A percentile compares a stretch with the other conserved stretches of the same genome.
Evolutionary conservation across 1,284 basidiomycete species (phyloP).

Genomic region (Apiotrichum veenhuisii): DNA sequence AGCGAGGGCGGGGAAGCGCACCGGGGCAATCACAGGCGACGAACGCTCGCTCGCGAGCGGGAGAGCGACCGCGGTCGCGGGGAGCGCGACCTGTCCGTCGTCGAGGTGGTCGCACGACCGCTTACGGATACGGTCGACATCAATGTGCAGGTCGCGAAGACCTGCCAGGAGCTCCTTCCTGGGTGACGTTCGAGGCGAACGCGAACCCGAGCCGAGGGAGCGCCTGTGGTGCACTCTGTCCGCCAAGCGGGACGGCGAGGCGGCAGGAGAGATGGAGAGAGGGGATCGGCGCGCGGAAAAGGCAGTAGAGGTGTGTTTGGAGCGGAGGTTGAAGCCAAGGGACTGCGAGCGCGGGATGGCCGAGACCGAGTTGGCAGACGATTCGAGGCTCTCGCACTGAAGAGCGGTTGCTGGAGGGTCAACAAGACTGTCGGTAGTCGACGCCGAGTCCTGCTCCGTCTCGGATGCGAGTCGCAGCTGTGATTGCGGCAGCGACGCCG

Average conservation of each 20-base stretch:
- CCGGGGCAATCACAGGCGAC: not conserved
- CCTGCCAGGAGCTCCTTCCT: not conserved
- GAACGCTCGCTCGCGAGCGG: not conserved
- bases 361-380: not conserved
- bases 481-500: not conserved
- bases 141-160: not conserved
- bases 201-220: not conserved
- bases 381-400: not conserved
- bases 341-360: not conserved
- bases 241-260: not conserved
- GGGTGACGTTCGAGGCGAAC: not conserved
- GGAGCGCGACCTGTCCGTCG: not conserved
- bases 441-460: not conserved
- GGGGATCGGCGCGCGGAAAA: not conserved
- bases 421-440: not conserved
- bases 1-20: not conserved
- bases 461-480: too few relatives aligned
- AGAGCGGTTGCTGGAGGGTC: not conserved
- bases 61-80: not conserved
- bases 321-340: not conserved
- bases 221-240: not conserved
- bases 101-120: not conserved
- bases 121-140: not conserved
- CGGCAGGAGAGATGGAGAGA: not conserved
- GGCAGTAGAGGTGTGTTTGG: not conserved